Conservation (phyloP, 202 grass and related monocot species). For the Dendrocalamus latiflorus region DNA sequence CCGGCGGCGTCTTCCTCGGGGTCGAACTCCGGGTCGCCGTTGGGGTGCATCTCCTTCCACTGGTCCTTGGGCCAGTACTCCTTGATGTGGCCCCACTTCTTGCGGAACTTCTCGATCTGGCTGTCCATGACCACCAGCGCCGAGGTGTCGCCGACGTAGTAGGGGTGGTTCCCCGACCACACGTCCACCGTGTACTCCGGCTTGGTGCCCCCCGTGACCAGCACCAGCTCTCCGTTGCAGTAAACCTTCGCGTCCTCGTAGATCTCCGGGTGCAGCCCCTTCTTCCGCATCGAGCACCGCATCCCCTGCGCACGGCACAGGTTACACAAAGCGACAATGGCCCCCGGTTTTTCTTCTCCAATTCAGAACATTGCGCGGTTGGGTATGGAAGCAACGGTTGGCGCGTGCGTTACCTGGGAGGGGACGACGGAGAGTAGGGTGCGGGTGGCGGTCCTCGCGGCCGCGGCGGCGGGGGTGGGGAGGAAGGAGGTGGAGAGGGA, state of each 20-base stretch:
- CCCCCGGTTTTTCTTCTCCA: not conserved
- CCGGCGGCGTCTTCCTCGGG: constrained; percentile 26
- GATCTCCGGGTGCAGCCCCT: constrained; percentile 88
- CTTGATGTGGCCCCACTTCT: constrained; percentile 57
- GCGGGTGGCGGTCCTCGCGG: not conserved
- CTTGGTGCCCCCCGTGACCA: constrained; percentile 88
- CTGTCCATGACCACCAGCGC: constrained; percentile 60
- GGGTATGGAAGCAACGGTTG: not conserved
- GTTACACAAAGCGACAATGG: not conserved
- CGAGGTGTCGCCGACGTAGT: constrained; percentile 77
- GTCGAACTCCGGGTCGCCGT: constrained; percentile 49
- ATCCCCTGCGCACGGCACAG: constrained; percentile 21
- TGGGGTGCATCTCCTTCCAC: constrained; percentile 51
- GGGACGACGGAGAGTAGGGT: constrained; percentile 45
- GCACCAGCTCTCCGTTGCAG: constrained; percentile 86
- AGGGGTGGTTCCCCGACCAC: constrained; percentile 97
- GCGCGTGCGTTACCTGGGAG: constrained; percentile 42
- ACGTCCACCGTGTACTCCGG: constrained; percentile 81
- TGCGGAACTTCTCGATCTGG: constrained; percentile 69
- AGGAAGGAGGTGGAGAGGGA: constrained; percentile 65
- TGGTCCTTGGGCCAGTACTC: constrained; percentile 63
- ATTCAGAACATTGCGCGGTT: not conserved
- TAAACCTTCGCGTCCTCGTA: constrained; percentile 91
- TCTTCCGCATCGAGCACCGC: constrained; percentile 78
- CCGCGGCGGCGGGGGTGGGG: constrained; percentile 27